Conservation (phyloP, 805 yeast species). For the Candida railenensis region DNA sequence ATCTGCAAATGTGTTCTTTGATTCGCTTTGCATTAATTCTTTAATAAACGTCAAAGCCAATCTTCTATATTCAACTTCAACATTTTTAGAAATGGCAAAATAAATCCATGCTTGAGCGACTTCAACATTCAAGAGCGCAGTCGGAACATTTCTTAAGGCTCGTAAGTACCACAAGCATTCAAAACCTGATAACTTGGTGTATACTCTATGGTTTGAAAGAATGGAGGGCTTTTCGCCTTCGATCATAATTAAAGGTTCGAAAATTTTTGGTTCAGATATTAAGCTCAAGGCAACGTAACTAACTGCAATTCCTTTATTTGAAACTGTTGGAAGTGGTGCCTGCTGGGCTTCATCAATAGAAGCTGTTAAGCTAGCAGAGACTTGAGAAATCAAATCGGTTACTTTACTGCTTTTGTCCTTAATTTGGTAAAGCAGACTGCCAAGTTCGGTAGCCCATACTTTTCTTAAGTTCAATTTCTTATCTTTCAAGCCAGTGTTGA, state of each 20-base stretch:
- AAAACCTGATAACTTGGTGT: conserved; percentile 45
- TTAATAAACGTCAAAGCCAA: conserved; percentile 24
- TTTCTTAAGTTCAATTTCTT: conserved; percentile 61
- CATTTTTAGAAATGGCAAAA: conserved; percentile 40
- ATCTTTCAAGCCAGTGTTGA: conserved; percentile 64
- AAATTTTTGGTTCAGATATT: not conserved
- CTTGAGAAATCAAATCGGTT: conserved; percentile 16
- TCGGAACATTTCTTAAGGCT: conserved; percentile 36
- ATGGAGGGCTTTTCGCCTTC: conserved; percentile 48
- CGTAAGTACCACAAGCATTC: conserved; percentile 55
- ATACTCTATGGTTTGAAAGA: conserved; percentile 45
- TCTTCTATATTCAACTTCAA: conserved; percentile 26
- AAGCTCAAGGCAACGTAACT: conserved; percentile 48
- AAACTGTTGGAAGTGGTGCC: conserved; percentile 52
- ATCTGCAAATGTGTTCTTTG: not conserved
- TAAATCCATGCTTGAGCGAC: conserved; percentile 24
- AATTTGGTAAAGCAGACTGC: conserved; percentile 22
- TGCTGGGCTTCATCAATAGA: conserved; percentile 42
- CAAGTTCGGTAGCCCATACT: conserved; percentile 63
- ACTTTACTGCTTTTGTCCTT: conserved; percentile 11
- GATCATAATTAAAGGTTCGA: conserved; percentile 12
- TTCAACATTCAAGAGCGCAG: conserved; percentile 9
- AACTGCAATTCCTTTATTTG: conserved; percentile 51
- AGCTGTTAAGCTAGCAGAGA: conserved; percentile 23
- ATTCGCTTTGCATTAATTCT: not conserved